These are phyloP conservation scores for Yamadazyma tumulicola DNA, from an alignment of 805 yeast genomes.

Conservation along the genomic window DNA sequence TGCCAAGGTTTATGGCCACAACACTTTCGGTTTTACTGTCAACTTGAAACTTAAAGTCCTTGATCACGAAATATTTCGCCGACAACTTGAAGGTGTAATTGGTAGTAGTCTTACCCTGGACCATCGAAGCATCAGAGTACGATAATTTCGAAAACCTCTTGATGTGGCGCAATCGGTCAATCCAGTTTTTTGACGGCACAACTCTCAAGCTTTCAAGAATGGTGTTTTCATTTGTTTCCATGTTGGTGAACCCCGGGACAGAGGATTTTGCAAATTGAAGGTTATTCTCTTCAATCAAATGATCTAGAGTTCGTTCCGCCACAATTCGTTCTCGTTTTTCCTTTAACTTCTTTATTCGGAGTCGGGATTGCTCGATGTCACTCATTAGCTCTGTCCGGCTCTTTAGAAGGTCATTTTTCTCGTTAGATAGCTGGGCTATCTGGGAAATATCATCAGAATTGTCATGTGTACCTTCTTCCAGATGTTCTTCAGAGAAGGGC, in stretches of 20 bases:
- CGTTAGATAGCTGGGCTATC: no score
- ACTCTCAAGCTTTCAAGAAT: constrained; percentile 26
- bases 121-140: background rate
- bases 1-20: background rate
- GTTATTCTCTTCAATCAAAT: constrained; percentile 19
- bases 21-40: constrained; percentile 7
- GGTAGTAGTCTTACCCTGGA: background rate
- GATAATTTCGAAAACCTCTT: constrained; percentile 16
- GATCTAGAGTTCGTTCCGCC: constrained; percentile 15
- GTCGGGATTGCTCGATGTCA: constrained; percentile 15
- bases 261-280: constrained; percentile 10
- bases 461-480: background rate
- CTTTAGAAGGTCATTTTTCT: constrained; percentile 17
- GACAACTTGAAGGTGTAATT: constrained; percentile 1
- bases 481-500: background rate
- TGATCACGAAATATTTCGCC: constrained; percentile 14
- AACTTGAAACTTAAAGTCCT: constrained; percentile 20
- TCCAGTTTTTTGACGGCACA: constrained; percentile 34
- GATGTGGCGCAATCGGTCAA: constrained; percentile 20
- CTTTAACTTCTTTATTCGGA: constrained; percentile 7
- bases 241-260: background rate
- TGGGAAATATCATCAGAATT: no score
- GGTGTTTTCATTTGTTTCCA: constrained; percentile 16
- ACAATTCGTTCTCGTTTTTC: constrained; percentile 11
- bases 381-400: constrained; percentile 15